These are phyloP conservation scores for Boletus reticuloceps DNA, from an alignment of 768 basidiomycete species.

Conservation along the genomic window DNA sequence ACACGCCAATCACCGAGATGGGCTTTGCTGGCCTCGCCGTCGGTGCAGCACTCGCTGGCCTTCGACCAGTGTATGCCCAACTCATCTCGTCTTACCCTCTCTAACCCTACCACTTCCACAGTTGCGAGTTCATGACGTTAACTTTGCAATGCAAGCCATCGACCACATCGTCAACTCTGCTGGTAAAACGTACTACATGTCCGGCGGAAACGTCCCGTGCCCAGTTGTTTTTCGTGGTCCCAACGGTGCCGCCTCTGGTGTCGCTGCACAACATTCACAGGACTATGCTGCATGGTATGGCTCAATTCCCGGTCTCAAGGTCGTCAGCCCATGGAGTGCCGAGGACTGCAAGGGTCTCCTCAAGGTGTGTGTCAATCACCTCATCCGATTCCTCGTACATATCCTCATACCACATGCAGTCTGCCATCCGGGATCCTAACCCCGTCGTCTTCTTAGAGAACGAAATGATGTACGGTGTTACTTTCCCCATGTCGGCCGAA, in stretches of 20 bases:
- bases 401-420: conserved; percentile 38
- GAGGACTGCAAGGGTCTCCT: conserved; percentile 98
- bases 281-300: conserved; percentile 97
- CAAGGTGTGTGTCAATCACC: conserved; percentile 56
- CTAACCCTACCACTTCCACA: conserved; percentile 28
- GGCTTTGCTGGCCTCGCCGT: conserved; percentile 97
- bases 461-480: conserved; percentile 97
- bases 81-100: neutral
- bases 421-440: conserved; percentile 98
- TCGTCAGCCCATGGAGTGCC: conserved; percentile 96
- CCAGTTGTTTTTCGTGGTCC: conserved; percentile 99
- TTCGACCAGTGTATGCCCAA: conserved; percentile 77
- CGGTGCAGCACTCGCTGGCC: conserved; percentile 90
- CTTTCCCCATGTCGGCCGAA: conserved; percentile 94
- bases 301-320: conserved; percentile 92
- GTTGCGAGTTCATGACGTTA: conserved; percentile 99
- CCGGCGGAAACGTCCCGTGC: conserved; percentile 97
- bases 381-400: neutral
- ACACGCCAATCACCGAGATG: conserved; percentile 97
- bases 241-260: conserved; percentile 97
- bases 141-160: conserved; percentile 99
- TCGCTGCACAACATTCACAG: conserved; percentile 96
- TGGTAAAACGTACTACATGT: conserved; percentile 99
- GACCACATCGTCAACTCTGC: conserved; percentile 99
- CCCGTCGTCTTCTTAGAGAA: conserved; percentile 99